Percentiles rank a stretch among this genome's conserved stretches.
Conservation (phyloP, 2,329 filamentous ascomycete genomes). For the Pseudocercospora pini-densiflorae region DNA sequence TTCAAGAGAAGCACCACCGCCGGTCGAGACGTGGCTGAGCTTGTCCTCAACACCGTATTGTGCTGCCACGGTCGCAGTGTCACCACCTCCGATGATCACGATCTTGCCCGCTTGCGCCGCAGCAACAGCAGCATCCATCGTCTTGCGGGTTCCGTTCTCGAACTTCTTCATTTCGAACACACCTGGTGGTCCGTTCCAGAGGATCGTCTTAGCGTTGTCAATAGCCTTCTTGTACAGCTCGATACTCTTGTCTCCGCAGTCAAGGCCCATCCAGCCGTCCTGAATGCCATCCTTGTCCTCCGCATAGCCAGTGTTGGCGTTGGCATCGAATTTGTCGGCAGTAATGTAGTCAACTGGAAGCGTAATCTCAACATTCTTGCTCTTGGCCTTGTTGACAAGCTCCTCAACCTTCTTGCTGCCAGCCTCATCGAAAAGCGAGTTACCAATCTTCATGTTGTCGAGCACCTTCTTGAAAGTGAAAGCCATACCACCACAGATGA, state of each 20-base stretch:
- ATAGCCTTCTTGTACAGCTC: conserved; percentile 90
- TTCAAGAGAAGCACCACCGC: conserved; percentile 93
- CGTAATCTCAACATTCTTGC: conserved; percentile 93
- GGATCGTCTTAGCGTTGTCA: conserved; percentile 86
- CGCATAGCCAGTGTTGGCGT: conserved; percentile 80
- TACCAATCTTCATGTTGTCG: conserved; percentile 84
- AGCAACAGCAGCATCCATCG: conserved; percentile 83
- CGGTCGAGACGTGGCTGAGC: conserved; percentile 97
- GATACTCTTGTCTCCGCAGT: conserved; percentile 87
- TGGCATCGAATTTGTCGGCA: conserved; percentile 88
- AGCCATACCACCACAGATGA: conserved; percentile 97
- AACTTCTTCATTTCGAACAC: conserved; percentile 98
- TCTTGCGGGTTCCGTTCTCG: conserved; percentile 87
- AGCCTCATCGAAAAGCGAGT: conserved; percentile 89
- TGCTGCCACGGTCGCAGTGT: conserved; percentile 96
- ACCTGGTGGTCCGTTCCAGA: conserved; percentile 97
- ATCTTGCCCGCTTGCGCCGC: conserved; percentile 85
- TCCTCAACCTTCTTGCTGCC: conserved; percentile 88
- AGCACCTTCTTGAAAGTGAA: conserved; percentile 99
- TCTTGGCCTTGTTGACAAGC: conserved; percentile 94
- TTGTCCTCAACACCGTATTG: conserved; percentile 97
- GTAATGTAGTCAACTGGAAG: conserved; percentile 95
- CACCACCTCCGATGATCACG: conserved; percentile 97
- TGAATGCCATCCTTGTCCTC: conserved; percentile 89
- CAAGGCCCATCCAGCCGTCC: conserved; percentile 97